phyloP scores from a whole-genome alignment of 2,329 filamentous ascomycete genomes.

The Neofusicoccum umdonicola region DNA sequence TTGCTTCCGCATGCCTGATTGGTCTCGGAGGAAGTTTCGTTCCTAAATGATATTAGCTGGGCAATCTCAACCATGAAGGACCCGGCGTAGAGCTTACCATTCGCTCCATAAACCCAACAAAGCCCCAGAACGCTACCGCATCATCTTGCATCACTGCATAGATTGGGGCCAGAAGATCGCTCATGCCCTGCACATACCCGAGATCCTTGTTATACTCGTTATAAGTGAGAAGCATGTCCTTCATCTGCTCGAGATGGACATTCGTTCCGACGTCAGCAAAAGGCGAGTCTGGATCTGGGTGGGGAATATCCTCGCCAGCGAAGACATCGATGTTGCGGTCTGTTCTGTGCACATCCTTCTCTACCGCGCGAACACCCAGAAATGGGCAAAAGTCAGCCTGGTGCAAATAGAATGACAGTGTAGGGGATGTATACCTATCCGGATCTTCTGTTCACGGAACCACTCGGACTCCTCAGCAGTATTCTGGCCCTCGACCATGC shows the following conservation, averaged over 20 bases:
- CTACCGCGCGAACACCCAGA: constrained; percentile 60
- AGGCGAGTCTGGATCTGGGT: constrained; percentile 92
- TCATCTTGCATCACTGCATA: constrained; percentile 98
- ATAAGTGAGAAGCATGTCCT: constrained; percentile 97
- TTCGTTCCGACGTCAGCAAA: constrained; percentile 93
- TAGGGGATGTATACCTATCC: constrained; percentile 71
- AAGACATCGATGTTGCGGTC: constrained; percentile 95
- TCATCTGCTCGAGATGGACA: constrained; percentile 97
- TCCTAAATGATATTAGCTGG: constrained; percentile 50
- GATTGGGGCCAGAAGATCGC: constrained; percentile 88
- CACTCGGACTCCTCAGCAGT: constrained; percentile 83
- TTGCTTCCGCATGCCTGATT: constrained; percentile 93
- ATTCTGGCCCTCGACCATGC: constrained; percentile 77
- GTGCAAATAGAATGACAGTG: not conserved
- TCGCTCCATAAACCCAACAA: constrained; percentile 92
- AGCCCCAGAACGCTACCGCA: constrained; percentile 94
- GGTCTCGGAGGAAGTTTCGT: constrained; percentile 90
- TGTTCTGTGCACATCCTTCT: constrained; percentile 97
- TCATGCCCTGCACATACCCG: constrained; percentile 99
- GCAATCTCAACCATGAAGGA: too few species aligned
- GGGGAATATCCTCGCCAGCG: constrained; percentile 90
- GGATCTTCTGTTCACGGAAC: constrained; percentile 91
- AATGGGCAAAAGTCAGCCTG: constrained; percentile 52
- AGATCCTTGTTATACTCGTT: constrained; percentile 96
- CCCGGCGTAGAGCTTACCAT: constrained; percentile 58